Conservation (phyloP, 257 asterid genomes). For the Vinca minor region DNA sequence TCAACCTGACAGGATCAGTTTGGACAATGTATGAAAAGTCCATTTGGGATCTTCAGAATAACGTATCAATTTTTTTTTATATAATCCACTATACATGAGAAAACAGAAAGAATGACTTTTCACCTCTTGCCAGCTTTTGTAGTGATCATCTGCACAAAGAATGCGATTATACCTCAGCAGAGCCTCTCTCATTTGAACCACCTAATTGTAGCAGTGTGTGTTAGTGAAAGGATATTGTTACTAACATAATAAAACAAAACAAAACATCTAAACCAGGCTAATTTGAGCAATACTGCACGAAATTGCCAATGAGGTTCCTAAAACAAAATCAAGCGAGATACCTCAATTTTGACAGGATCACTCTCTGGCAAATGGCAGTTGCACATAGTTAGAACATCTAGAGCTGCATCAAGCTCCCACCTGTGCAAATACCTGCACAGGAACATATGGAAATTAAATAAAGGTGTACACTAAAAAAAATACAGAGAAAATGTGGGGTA, state of each 20-base stretch:
- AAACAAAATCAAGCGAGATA: slow-evolving; percentile 24
- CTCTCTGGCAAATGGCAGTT: slow-evolving; percentile 68
- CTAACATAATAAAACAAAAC: slow-evolving; percentile 4
- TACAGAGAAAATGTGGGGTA: not conserved
- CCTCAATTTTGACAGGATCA: slow-evolving; percentile 70
- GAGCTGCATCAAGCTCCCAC: slow-evolving; percentile 94
- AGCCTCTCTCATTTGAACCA: slow-evolving; percentile 76
- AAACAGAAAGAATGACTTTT: slow-evolving; percentile 9
- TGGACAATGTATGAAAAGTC: not conserved
- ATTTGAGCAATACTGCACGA: not conserved
- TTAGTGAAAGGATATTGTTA: slow-evolving; percentile 1
- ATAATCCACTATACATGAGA: not conserved
- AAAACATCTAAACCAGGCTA: not conserved
- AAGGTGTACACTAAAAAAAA: not conserved
- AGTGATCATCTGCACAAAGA: slow-evolving; percentile 83
- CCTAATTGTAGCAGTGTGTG: slow-evolving; percentile 30
- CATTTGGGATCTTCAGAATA: not conserved
- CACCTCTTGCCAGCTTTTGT: slow-evolving; percentile 96
- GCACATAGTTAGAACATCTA: slow-evolving; percentile 94
- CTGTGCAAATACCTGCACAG: slow-evolving; percentile 57
- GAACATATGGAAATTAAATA: not conserved
- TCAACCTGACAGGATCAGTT: slow-evolving; percentile 53
- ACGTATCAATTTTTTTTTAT: not conserved
- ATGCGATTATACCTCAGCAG: slow-evolving; percentile 78
- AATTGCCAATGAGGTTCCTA: slow-evolving; percentile 1